Conservation (phyloP, 2,329 filamentous ascomycete species). For the Botrytis byssoidea region DNA sequence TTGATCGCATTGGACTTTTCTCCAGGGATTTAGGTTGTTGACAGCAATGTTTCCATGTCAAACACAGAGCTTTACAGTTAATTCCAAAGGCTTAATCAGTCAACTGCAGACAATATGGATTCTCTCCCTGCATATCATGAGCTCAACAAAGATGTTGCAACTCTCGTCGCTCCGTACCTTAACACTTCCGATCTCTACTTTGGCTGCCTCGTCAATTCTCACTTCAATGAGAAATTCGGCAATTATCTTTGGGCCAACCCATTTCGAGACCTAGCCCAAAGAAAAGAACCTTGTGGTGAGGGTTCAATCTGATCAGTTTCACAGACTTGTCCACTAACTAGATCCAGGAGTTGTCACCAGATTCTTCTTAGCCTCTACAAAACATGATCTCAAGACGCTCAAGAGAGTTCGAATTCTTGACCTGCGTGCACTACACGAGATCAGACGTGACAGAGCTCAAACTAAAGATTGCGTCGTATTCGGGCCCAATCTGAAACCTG, state of each 20-base stretch:
- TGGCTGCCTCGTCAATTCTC: constrained; percentile 26
- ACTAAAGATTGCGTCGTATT: background rate
- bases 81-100: background rate
- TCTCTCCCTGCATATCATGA: constrained; percentile 8
- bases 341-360: background rate
- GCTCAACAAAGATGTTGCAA: constrained; percentile 6
- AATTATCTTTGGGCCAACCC: constrained; percentile 31
- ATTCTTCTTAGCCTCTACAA: background rate
- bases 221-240: constrained; percentile 24
- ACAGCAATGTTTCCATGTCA: background rate
- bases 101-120: background rate
- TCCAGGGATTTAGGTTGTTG: background rate
- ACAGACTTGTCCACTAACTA: background rate
- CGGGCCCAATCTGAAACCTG: background rate
- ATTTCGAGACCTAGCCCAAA: constrained; percentile 22
- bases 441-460: constrained; percentile 3
- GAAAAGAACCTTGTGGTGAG: constrained; percentile 25
- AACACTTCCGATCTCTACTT: constrained; percentile 18
- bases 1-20: background rate
- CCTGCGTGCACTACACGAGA: constrained; percentile 1
- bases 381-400: constrained; percentile 33
- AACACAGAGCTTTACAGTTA: background rate
- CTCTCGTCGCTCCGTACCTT: constrained; percentile 26
- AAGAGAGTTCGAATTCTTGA: constrained; percentile 13
- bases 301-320: background rate